Percentiles rank a stretch among this genome's conserved stretches.
Conservation (phyloP, 306 rosid species). For the Herpetospermum pedunculosum region DNA sequence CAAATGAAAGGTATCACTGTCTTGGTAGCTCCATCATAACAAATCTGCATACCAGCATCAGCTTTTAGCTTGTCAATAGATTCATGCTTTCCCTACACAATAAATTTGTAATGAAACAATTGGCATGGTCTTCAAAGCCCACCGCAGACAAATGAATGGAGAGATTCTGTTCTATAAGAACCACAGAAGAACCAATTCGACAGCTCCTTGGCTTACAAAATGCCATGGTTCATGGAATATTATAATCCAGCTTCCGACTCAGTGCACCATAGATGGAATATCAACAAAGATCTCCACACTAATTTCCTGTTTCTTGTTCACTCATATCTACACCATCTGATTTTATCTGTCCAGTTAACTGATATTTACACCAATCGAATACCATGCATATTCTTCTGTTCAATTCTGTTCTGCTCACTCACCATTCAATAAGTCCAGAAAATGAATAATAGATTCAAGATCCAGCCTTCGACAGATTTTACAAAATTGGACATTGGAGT, state of each 20-base stretch:
- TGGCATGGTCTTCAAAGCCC: background rate
- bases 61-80: background rate
- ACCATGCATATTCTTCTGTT: background rate
- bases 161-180: background rate
- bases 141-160: background rate
- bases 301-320: background rate
- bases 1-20: background rate
- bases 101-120: background rate
- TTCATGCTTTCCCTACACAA: background rate
- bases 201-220: background rate
- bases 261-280: background rate
- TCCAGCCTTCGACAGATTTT: background rate
- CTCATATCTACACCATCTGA: background rate
- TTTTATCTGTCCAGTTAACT: background rate
- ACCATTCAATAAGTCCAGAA: conserved; percentile 5
- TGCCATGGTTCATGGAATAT: background rate
- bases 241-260: background rate
- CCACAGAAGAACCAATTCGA: background rate
- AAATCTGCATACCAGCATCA: background rate
- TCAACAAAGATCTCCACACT: background rate
- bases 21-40: background rate
- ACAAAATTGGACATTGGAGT: conserved; percentile 10
- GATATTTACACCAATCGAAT: background rate
- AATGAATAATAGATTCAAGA: conserved; percentile 6
- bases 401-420: background rate